A percentile compares a stretch with the other conserved stretches of the same genome.
Conservation (phyloP, 495 filamentous ascomycete genomes). For the Penicillium riverlandense region DNA sequence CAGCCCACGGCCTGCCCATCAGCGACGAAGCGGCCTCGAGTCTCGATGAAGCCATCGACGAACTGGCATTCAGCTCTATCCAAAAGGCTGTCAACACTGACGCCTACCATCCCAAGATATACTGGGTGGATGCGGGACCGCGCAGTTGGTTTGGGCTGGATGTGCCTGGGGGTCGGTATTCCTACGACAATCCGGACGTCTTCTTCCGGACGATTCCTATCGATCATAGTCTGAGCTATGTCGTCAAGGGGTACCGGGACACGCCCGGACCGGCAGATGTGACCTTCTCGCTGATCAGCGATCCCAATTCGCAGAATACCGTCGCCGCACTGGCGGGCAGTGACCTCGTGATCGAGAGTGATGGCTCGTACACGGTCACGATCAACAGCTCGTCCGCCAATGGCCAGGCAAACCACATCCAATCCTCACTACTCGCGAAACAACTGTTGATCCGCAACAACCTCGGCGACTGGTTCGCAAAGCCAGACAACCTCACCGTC, state of each 20-base stretch:
- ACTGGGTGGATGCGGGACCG: conserved; percentile 8
- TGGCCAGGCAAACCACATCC: conserved; percentile 8
- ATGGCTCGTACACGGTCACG: conserved; percentile 10
- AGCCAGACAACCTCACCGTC: conserved; percentile 8
- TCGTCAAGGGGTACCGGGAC: conserved; percentile 4
- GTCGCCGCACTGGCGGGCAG: conserved; percentile 2
- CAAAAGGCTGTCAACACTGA: conserved; percentile 10
- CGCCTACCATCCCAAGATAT: conserved; percentile 5
- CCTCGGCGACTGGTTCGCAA: conserved; percentile 6
- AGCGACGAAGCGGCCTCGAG: conserved; percentile 9
- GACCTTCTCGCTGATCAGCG: conserved; percentile 11
- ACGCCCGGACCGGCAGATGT: conserved; percentile 5
- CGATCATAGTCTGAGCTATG: conserved; percentile 4
- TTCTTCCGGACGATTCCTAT: conserved; percentile 13
- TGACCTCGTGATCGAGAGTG: conserved; percentile 6
- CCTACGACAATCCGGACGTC: conserved; percentile 12
- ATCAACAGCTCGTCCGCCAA: conserved; percentile 8
- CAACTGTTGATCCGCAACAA: conserved; percentile 10
- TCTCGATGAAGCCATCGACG: conserved; percentile 12
- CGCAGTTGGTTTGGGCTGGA: conserved; percentile 8
- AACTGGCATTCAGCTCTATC: conserved; percentile 8
- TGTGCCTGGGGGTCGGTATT: conserved; percentile 9
- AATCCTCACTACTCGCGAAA: conserved; percentile 1
- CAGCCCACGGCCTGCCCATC: conserved; percentile 8
- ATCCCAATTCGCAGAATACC: conserved; percentile 11